Conservation (phyloP, 2,329 filamentous ascomycete species). For the Fusarium mangiferae region DNA sequence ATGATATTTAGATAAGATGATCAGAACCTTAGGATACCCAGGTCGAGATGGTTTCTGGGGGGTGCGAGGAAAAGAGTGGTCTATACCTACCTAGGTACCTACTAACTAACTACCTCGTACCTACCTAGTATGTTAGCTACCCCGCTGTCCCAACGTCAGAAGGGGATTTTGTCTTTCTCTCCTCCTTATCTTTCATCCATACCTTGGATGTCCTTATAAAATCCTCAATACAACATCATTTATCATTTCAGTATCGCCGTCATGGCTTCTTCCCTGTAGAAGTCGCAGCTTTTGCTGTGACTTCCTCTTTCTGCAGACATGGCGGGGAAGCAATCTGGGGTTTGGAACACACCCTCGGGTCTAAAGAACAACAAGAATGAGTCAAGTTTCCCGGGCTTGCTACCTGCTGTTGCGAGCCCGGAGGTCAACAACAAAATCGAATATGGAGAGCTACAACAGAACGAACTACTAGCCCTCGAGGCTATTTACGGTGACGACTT, state of each 20-base stretch:
- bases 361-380: conserved; percentile 54
- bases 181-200: conserved; percentile 30
- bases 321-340: conserved; percentile 62
- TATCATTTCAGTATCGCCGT: conserved; percentile 18
- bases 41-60: not conserved
- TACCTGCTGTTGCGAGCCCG: conserved; percentile 50
- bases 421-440: conserved; percentile 61
- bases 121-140: not conserved
- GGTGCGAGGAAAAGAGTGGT: not conserved
- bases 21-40: not conserved
- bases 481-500: conserved; percentile 94
- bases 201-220: conserved; percentile 30
- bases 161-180: conserved; percentile 12
- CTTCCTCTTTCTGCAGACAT: conserved; percentile 56
- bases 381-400: conserved; percentile 64
- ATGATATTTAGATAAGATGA: not conserved
- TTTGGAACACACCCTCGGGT: conserved; percentile 60
- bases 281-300: conserved; percentile 66
- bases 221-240: conserved; percentile 12
- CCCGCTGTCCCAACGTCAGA: conserved; percentile 43
- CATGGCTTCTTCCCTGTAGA: conserved; percentile 62
- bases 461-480: conserved; percentile 85
- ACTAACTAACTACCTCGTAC: conserved; percentile 16
- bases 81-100: not conserved
- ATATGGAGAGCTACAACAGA: conserved; percentile 86